Evolutionary conservation across 345 rosid genomes (phyloP), one percentile per base, ranked within the genome.

Genomic region (Citrus cavaleriei): DNA sequence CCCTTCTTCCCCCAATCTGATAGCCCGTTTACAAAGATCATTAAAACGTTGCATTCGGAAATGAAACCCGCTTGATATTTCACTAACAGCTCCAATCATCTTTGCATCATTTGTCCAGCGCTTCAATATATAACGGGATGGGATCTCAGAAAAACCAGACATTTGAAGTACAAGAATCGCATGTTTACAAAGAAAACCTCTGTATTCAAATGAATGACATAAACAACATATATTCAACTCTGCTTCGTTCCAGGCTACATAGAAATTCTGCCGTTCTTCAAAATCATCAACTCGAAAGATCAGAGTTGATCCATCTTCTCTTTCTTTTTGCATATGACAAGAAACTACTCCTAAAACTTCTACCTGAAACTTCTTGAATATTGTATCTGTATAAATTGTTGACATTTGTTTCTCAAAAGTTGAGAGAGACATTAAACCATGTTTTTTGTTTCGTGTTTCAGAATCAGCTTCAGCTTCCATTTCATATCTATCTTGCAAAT

Each of bases 131-230:
- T 81, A 83, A 46, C 2, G 79, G 71, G 73, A 61, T 55, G 90
- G 90, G 54, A 87, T 81, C 54, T 64, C 54, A 13, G 77, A 77
- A 77, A 85, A 19, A 22, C 88, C 85, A 74, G 79, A 83, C 79
- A 78, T 77, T 55, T 85, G 84, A 79, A 87, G 85, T 75, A 85
- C 90, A 69, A 87, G 85, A 63, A 87, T 79, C 6, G 85, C 82
- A 68, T 87, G 90, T 72, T 82, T 84, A 76, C 90, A 88, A 14
- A 88, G 86, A 65, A 80, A 78, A 68, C 90, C 90, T 77, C 79
- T 78, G 72, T 82, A 88, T 55, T 88, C 86, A 81, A 86, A 86
- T 59, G 74, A 80, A 66, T 78, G 84, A 69, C 90, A 85, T 38
- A 69, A 78, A 74, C 90, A 87, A 63, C 80, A 38, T 66, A 87